These are phyloP conservation scores for Aspergillus aculeatinus DNA, from an alignment of 2,329 filamentous ascomycete species.

Conservation along the genomic window DNA sequence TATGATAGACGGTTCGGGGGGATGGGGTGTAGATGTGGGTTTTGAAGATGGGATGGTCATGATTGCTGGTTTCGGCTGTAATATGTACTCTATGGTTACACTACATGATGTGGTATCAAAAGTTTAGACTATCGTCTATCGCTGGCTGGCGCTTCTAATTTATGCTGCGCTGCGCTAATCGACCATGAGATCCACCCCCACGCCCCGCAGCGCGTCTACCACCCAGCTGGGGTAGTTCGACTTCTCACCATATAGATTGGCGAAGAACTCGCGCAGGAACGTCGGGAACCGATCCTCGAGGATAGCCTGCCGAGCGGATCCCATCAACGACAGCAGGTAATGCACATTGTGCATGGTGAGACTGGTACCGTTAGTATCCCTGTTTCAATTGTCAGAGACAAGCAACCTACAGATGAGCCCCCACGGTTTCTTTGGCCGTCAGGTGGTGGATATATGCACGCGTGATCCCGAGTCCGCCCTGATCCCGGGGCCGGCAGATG, in stretches of 20 bases:
- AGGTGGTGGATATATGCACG: conserved; percentile 90
- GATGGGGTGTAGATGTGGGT: background rate
- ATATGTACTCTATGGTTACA: too few relatives aligned
- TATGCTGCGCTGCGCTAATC: conserved; percentile 17
- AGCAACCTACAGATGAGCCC: conserved; percentile 63
- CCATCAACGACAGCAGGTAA: conserved; percentile 86
- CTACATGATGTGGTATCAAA: too few relatives aligned
- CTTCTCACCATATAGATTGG: conserved; percentile 65
- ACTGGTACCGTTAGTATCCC: conserved; percentile 45
- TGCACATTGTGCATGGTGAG: conserved; percentile 95
- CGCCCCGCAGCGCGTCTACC: conserved; percentile 70
- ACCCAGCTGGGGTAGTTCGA: conserved; percentile 78
- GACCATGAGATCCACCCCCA: conserved; percentile 72
- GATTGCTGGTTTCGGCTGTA: too few relatives aligned
- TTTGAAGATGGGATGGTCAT: too few relatives aligned
- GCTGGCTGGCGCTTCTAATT: background rate
- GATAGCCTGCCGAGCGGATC: conserved; percentile 70
- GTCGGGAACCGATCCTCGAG: conserved; percentile 76
- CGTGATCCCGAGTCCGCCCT: conserved; percentile 77
- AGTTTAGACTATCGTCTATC: background rate
- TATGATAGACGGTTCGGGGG: background rate
- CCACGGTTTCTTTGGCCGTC: conserved; percentile 89
- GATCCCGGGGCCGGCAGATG: conserved; percentile 66
- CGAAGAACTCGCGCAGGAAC: conserved; percentile 78
- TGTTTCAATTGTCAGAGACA: background rate